Base-by-base conservation (phyloP, 2,329 filamentous ascomycete genomes). In the Claviceps purpurea region DNA sequence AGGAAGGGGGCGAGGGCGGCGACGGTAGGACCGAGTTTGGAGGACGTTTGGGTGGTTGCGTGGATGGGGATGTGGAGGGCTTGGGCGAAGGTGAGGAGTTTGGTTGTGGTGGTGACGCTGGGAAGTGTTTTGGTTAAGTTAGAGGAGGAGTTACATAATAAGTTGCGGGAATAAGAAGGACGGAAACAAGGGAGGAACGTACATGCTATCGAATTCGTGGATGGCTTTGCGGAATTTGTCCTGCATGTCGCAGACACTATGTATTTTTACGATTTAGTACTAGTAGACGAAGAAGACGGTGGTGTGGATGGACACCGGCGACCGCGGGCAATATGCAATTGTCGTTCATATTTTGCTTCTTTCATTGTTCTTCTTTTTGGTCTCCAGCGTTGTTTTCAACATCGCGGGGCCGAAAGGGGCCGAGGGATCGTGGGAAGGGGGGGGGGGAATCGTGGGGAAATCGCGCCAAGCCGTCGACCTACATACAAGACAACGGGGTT, bases 191-290 rank as follows among this genome's bases (percentile, higher is more conserved):
- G 24, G 45, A 46, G 5, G 24, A 7, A 24, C 72, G 54, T 73
- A 87, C 82, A 96, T 78, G 65, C 86, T 89, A 57, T 87, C 79
- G 64, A 90, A 96, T 64, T 94, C 84, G 70, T 84, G 79, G 61
- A 97, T 95, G 52, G 83, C 84, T 8, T 75, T 73, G 55, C 88
- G 80, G 70, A 97, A 97, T 68, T 89, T 94, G 60, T 96, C 91
- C 71, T 97, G 91, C 57, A 97, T 76, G 64, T 97, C 91, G 72
- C 91, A 97, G 64, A 97, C 80, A 62, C 90, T 96, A 52, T 24
- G 18, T 6, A 3, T 42, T 8, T 47, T 24, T 26, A n/a, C 16
- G 13, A n/a, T n/a, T 13, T 47, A 22, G 11, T 42, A 18, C n/a
- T 41, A 45, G 16, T 16, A 20, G 5, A 44, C 11, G 20, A 24